Evolutionary conservation across 139 green algal genomes (phyloP).

Genomic region (Astrephomene gubernaculifera): DNA sequence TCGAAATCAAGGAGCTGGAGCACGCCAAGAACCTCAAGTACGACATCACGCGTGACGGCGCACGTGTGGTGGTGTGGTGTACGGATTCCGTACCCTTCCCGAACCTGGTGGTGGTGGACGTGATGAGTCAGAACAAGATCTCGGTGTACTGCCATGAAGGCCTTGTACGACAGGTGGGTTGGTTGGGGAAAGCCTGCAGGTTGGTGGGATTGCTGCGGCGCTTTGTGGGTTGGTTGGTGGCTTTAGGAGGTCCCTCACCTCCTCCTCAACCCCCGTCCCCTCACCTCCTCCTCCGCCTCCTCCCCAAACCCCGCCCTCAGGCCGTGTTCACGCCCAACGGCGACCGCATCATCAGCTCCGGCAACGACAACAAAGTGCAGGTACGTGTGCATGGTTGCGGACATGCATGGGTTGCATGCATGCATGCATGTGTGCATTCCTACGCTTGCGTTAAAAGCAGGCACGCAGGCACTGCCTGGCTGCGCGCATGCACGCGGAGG

Average conservation of each 20-base stretch:
- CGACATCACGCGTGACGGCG: constrained; percentile 55
- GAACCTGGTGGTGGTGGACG: constrained; percentile 58
- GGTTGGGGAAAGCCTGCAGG: not conserved
- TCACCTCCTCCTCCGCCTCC: not conserved
- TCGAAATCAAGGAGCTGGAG: constrained; percentile 59
- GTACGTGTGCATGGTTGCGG: too few species aligned
- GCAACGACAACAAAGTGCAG: constrained; percentile 38
- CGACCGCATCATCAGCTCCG: constrained; percentile 53
- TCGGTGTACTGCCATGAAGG: constrained; percentile 62
- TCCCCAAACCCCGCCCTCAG: not conserved
- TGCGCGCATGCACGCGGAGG: too few species aligned
- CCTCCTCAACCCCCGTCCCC: not conserved
- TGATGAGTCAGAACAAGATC: constrained; percentile 51
- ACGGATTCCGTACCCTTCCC: constrained; percentile 57
- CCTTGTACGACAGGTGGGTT: constrained; percentile 41
- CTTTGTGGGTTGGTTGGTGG: not conserved
- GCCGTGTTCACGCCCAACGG: constrained; percentile 42
- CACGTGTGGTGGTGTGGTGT: constrained; percentile 57
- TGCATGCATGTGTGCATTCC: too few species aligned
- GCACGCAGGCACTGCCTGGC: too few species aligned
- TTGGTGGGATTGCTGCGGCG: not conserved
- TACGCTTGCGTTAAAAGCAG: too few species aligned
- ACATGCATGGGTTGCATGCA: too few species aligned
- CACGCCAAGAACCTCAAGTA: constrained; percentile 66
- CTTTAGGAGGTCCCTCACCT: not conserved